A percentile compares a stretch with the other conserved stretches of the same genome.
These are phyloP conservation scores for Mortierella sp. DNA, from an alignment of 371 early-diverging fungal genomes.

Conservation along the genomic window DNA sequence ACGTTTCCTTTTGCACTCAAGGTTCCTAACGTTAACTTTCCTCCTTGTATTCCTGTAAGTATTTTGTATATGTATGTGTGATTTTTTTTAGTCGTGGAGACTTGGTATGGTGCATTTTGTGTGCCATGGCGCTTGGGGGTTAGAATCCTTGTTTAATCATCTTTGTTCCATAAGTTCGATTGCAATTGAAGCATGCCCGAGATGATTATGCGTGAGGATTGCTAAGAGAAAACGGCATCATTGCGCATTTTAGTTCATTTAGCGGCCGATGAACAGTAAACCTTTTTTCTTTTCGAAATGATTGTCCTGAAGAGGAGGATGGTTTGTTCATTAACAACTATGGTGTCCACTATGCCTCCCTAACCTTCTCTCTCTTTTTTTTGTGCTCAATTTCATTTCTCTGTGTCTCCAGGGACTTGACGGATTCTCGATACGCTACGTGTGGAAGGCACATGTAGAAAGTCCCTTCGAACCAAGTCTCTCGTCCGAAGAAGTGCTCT, in stretches of 20 bases:
- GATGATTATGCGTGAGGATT: neutral
- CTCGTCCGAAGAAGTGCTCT: conserved; percentile 48
- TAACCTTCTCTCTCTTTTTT: neutral
- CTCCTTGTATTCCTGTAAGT: conserved; percentile 58
- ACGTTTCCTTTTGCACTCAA: conserved; percentile 74
- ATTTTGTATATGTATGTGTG: neutral
- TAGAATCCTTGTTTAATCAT: neutral
- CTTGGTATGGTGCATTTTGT: neutral
- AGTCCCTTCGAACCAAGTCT: conserved; percentile 60
- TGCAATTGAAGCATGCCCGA: neutral
- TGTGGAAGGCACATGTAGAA: conserved; percentile 71
- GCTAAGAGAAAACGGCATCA: neutral
- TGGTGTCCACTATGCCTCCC: neutral
- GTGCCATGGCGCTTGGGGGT: neutral
- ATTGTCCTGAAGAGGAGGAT: neutral
- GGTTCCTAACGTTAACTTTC: conserved; percentile 62
- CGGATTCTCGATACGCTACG: conserved; percentile 51
- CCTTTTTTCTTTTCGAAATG: neutral
- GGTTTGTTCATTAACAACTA: neutral
- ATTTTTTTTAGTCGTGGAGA: neutral
- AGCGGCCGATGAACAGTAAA: neutral
- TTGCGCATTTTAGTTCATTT: conserved; percentile 8
- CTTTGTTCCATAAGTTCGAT: neutral
- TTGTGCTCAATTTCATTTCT: neutral
- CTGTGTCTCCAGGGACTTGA: conserved; percentile 31